Base-by-base conservation (phyloP, 345 rosid genomes). In the Garcia nutans region DNA sequence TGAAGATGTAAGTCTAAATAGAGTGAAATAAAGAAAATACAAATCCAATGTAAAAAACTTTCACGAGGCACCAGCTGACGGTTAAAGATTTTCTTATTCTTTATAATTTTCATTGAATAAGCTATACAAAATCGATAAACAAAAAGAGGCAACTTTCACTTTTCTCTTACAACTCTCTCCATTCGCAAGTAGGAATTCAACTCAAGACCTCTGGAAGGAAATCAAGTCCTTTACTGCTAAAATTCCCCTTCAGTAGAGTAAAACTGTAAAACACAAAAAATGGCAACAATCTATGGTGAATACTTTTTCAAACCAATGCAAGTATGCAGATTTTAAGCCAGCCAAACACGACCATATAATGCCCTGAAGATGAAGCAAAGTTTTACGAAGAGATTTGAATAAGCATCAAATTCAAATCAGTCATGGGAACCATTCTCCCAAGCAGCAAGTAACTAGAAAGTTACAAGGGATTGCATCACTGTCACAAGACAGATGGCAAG, bases 401-500 rank as follows among this genome's bases (percentile, higher is more conserved):
- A 16, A 55, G 42, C 52, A 41, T 65, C 64, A 15, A 16, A 23
- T 62, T 61, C 54, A 58, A 12, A 16, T 45, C 60, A 31, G 62
- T 31, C 13, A 33, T 8, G 49, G 10, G 59, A 58, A 58, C 42
- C 31, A 16, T 60, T 45, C 67, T 73, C 22, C 47, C 17, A 41
- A 47, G 42, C 62, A 73, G 49, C 62, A 73, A 49, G 65, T 47
- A 26, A 20, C 37, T 26, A 54, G 37, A 63, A 19, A 55, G 28
- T 45, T 26, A 44, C 31, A 28, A 31, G 23, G 54, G 50, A 70
- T 17, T 62, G 44, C 54, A 10, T n/a, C 42, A 3, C 69, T 52
- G n/a, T 63, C 47, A 23, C 33, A 26, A 8, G 49, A 78, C 89
- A 78, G 42, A 45, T 82, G 79, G 79, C 82, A n/a, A 0, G 13